Conservation (phyloP, 1,284 basidiomycete species). For the Cutaneotrichosporon sp. region DNA sequence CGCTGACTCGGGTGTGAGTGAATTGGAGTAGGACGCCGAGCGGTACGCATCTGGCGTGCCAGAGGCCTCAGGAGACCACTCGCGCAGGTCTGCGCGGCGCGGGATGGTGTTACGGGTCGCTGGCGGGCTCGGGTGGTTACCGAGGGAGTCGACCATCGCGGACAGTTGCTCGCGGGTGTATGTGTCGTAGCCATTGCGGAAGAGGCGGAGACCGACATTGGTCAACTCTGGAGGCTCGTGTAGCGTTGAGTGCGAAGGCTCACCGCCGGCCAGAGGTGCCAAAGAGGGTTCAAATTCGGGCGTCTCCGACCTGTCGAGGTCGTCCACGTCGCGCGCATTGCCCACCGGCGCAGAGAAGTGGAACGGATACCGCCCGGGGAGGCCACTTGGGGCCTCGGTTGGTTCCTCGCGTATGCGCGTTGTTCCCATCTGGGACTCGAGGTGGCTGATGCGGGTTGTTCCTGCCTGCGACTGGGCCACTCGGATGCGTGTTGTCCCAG, state of each 20-base stretch:
- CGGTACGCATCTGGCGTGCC: constrained; percentile 7
- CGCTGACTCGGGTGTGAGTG: constrained; percentile 16
- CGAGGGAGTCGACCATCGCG: constrained; percentile 84
- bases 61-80: constrained; percentile 29
- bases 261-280: constrained; percentile 29
- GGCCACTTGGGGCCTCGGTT: constrained; percentile 10
- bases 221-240: constrained; percentile 52
- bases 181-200: constrained; percentile 85
- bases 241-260: constrained; percentile 38
- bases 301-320: constrained; percentile 5
- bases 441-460: not conserved
- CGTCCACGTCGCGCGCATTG: not conserved
- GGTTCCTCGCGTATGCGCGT: not conserved
- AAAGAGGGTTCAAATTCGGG: constrained; percentile 15
- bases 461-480: not conserved
- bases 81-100: constrained; percentile 22
- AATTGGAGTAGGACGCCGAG: constrained; percentile 10
- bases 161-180: constrained; percentile 88
- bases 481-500: not conserved
- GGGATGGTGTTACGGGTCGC: constrained; percentile 57
- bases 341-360: constrained; percentile 65
- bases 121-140: constrained; percentile 60
- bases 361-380: constrained; percentile 60
- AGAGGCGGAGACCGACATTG: constrained; percentile 75
- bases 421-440: not conserved